These are phyloP conservation scores for Nigrospora osmanthi DNA, from an alignment of 2,329 filamentous ascomycete genomes.

Conservation along the genomic window DNA sequence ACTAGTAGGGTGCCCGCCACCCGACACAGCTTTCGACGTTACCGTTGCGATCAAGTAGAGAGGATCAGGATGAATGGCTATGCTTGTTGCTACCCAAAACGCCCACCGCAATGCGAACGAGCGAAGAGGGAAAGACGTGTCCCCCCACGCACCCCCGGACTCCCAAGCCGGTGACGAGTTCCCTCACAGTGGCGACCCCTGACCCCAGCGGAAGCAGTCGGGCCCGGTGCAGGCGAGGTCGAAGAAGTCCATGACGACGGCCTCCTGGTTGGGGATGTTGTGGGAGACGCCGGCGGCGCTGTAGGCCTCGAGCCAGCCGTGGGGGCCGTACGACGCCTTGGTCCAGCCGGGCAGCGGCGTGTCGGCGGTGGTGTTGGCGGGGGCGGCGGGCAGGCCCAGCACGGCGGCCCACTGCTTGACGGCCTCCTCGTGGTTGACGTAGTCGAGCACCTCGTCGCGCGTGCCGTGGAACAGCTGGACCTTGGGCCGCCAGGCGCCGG, in stretches of 20 bases:
- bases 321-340: conserved; percentile 24
- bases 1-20: no score
- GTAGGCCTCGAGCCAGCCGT: conserved; percentile 30
- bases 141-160: no score
- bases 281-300: conserved; percentile 29
- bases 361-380: conserved; percentile 17
- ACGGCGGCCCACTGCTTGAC: conserved; percentile 44
- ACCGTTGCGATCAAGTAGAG: no score
- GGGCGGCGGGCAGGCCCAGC: conserved; percentile 19
- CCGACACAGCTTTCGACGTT: no score
- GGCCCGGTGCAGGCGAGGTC: conserved; percentile 22
- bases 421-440: conserved; percentile 45
- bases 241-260: conserved; percentile 26
- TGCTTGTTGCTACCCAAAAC: no score
- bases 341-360: conserved; percentile 28
- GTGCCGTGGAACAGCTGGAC: conserved; percentile 52
- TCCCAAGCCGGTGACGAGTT: no score
- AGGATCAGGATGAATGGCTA: no score
- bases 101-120: no score
- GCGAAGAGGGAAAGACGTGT: no score
- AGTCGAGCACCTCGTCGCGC: conserved; percentile 39
- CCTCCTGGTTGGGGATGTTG: conserved; percentile 29
- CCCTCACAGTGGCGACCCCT: conserved; percentile 8
- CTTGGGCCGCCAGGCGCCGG: conserved; percentile 37
- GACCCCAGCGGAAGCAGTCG: conserved; percentile 28